Evolutionary conservation across 257 asterid species (phyloP).

Genomic region (Asclepias syriaca): DNA sequence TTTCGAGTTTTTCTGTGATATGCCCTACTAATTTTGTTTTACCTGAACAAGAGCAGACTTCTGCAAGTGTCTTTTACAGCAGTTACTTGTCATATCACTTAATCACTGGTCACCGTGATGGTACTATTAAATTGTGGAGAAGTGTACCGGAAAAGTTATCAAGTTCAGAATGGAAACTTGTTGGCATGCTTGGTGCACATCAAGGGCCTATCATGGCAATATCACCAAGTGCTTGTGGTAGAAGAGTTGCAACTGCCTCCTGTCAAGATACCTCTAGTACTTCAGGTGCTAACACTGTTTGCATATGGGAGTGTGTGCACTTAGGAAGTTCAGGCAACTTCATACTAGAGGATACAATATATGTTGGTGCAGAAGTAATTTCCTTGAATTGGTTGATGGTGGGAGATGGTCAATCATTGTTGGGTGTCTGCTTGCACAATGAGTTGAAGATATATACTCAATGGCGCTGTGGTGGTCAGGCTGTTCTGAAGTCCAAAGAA

Average conservation of each 20-base stretch:
- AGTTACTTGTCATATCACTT: constrained; percentile 66
- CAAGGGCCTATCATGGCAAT: constrained; percentile 50
- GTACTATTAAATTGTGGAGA: constrained; percentile 81
- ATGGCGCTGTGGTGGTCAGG: constrained; percentile 60
- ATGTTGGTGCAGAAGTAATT: constrained; percentile 59
- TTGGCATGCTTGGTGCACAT: constrained; percentile 61
- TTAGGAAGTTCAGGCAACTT: constrained; percentile 60
- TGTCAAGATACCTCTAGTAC: constrained; percentile 24
- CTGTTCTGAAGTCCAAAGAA: constrained; percentile 46
- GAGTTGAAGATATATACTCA: constrained; percentile 60
- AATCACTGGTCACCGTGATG: constrained; percentile 65
- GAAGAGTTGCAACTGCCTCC: constrained; percentile 63
- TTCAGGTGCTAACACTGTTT: constrained; percentile 42
- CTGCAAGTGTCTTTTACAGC: constrained; percentile 32
- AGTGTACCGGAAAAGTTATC: constrained; percentile 48
- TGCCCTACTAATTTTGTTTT: constrained; percentile 42
- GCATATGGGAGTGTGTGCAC: constrained; percentile 64
- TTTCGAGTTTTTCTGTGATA: constrained; percentile 65
- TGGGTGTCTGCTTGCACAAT: constrained; percentile 68
- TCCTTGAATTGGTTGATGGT: constrained; percentile 63
- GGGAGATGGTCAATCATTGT: constrained; percentile 74
- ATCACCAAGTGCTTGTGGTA: constrained; percentile 63
- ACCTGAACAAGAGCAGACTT: constrained; percentile 34
- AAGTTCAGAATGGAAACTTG: constrained; percentile 66
- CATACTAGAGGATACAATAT: constrained; percentile 64